Evolutionary conservation across 2,329 filamentous ascomycete species (phyloP), one percentile per base, ranked within the genome.

Genomic region (Trichothecium roseum): DNA sequence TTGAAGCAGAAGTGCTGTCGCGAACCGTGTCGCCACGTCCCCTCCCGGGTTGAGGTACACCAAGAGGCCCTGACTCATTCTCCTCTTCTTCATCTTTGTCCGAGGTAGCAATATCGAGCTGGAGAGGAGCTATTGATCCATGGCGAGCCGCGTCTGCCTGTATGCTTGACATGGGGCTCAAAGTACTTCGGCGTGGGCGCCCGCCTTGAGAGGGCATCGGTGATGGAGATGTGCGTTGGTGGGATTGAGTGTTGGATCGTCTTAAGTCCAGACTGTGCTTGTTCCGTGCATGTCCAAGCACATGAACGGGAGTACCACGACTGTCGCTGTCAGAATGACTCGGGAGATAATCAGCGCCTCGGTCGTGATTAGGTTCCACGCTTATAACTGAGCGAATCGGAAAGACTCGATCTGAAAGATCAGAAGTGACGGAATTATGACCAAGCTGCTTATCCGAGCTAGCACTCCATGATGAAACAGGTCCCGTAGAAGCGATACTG

Each of bases 351-450:
- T 54, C 50, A 7, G 55, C 45, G 34, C 61, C 59, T 60, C 58
- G 55, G 34, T 44, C 45, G 33, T 55, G 57, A n/a, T 40, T 37
- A 6, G 74, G 73, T 45, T 84, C 78, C 28, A 88, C 74, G 6
- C 75, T 83, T 17, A 89, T 66, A 30, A 84, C 78, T n/a, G 82
- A 87, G 33, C 82, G 74, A 22, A 89, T 82, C n/a, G 84, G 84
- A 38, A 84, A 89, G 5, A 89, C 81, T 37, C 81, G 72, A 48
- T 88, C 69, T 18, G 56, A 59, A 17, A 54, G 50, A 36, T 60
- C 58, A n/a, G 58, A 59, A 32, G 48, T 43, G 9, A 45, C 44
- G 3, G 54, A 59, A 16, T 41, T 49, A 28, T 53, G 41, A 5
- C 51, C 49, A 2, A 50, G 47, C 36, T 65, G 64, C 28, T 45